These are phyloP conservation scores for Diplotaxis tenuifolia DNA, from an alignment of 345 rosid genomes.

Conservation along the genomic window DNA sequence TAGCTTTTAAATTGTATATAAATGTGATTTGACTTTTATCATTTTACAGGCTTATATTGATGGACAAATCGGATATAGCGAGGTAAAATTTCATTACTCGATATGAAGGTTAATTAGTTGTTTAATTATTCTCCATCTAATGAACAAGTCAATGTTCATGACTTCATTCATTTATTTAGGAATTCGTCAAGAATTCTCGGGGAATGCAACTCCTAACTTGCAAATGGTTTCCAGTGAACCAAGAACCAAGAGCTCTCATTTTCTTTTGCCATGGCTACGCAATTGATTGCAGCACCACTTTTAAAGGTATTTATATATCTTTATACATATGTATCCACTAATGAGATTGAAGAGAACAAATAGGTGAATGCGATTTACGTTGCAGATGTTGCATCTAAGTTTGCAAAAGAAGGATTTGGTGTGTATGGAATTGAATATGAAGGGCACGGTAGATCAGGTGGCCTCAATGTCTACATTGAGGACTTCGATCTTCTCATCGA, in stretches of 20 bases:
- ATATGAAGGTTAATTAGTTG: background rate
- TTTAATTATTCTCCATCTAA: background rate
- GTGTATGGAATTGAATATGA: constrained; percentile 85
- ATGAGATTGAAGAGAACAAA: background rate
- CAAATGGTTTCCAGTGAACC: constrained; percentile 60
- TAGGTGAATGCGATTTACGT: constrained; percentile 1
- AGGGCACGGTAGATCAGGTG: constrained; percentile 90
- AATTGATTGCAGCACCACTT: constrained; percentile 89
- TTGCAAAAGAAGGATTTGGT: constrained; percentile 67
- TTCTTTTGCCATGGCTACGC: constrained; percentile 91
- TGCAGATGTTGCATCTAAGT: constrained; percentile 61
- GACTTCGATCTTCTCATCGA: constrained; percentile 55
- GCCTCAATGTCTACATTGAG: constrained; percentile 50
- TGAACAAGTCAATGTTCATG: background rate
- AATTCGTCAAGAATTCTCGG: constrained; percentile 51
- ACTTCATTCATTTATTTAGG: constrained; percentile 37
- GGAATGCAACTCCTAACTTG: constrained; percentile 78
- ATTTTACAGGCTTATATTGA: constrained; percentile 34
- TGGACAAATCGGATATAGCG: constrained; percentile 38
- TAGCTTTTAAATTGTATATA: background rate
- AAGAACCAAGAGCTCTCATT: constrained; percentile 69
- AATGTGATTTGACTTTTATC: constrained; percentile 7
- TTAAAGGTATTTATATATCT: constrained; percentile 52
- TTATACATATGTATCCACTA: background rate
- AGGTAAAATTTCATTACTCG: constrained; percentile 21